Evolutionary conservation across 106 monocot genomes (phyloP).

Genomic region (Agapanthus africanus): DNA sequence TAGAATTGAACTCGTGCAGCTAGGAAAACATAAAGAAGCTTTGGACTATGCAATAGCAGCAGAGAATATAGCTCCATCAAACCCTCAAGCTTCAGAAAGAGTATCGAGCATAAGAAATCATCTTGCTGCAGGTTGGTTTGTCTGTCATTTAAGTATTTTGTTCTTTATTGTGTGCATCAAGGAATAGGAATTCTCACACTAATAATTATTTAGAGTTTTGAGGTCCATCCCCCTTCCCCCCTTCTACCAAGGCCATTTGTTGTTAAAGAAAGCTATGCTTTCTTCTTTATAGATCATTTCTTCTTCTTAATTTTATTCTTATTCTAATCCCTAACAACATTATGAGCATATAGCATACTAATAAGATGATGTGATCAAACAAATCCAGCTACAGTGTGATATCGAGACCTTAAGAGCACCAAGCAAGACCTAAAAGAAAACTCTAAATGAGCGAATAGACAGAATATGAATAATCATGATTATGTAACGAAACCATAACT

Average conservation of each 20-base stretch:
- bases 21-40: conserved; percentile 57
- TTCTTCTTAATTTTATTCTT: too few species aligned
- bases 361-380: too few species aligned
- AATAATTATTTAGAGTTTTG: too few species aligned
- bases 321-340: too few species aligned
- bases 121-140: conserved; percentile 49
- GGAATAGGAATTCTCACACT: neutral
- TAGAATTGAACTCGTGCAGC: conserved; percentile 29
- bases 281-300: neutral
- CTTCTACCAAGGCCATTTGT: neutral
- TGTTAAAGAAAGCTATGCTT: neutral
- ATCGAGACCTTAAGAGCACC: too few species aligned
- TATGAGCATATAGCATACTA: too few species aligned
- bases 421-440: too few species aligned
- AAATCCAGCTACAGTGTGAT: too few species aligned
- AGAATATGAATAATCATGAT: too few species aligned
- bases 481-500: too few species aligned
- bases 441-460: too few species aligned
- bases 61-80: conserved; percentile 31
- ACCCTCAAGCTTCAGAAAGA: conserved; percentile 30
- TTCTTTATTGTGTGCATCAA: neutral
- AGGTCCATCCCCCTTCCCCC: too few species aligned
- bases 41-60: conserved; percentile 55
- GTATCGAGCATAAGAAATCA: conserved; percentile 37
- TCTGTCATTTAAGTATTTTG: neutral